A percentile compares a stretch with the other conserved stretches of the same genome.
Evolutionary conservation across 169 alveolate species (phyloP).

Genomic region (Eimeria tenella): DNA sequence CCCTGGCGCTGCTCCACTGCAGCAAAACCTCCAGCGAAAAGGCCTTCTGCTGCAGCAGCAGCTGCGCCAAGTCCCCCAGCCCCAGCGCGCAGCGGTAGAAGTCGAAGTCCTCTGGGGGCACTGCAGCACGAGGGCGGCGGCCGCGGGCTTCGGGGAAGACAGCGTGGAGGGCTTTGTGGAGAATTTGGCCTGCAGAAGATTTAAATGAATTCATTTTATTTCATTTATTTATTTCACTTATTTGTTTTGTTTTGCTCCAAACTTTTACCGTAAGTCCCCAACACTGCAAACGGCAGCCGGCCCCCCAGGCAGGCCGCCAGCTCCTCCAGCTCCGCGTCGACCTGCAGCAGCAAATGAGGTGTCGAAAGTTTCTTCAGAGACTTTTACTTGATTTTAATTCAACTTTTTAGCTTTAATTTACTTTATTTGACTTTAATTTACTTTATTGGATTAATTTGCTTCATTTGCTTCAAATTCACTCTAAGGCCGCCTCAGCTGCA

Average conservation of each 20-base stretch:
- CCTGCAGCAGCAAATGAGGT: background rate
- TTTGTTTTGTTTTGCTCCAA: background rate
- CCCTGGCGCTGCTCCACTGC: too few species aligned
- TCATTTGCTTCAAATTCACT: too few species aligned
- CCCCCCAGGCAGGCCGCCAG: background rate
- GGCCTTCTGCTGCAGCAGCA: background rate
- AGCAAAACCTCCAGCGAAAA: background rate
- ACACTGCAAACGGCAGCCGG: background rate
- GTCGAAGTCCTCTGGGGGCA: conserved; percentile 1
- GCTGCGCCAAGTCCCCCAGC: background rate
- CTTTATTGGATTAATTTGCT: too few species aligned
- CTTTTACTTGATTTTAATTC: too few species aligned
- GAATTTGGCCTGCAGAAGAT: background rate
- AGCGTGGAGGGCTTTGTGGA: conserved; percentile 9
- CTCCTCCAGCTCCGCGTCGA: conserved; percentile 7
- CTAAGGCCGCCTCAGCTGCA: too few species aligned
- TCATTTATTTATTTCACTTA: background rate
- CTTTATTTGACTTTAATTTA: too few species aligned
- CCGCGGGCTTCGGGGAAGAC: background rate
- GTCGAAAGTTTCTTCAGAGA: too few species aligned
- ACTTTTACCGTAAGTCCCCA: background rate
- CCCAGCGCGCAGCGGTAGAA: background rate
- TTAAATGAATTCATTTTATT: background rate
- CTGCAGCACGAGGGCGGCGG: background rate
- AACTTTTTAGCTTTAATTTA: too few species aligned